Evolutionary conservation across 1,139 yeast species (phyloP), one percentile per base, ranked within the genome.

Genomic region (Meyerozyma athensensis): DNA sequence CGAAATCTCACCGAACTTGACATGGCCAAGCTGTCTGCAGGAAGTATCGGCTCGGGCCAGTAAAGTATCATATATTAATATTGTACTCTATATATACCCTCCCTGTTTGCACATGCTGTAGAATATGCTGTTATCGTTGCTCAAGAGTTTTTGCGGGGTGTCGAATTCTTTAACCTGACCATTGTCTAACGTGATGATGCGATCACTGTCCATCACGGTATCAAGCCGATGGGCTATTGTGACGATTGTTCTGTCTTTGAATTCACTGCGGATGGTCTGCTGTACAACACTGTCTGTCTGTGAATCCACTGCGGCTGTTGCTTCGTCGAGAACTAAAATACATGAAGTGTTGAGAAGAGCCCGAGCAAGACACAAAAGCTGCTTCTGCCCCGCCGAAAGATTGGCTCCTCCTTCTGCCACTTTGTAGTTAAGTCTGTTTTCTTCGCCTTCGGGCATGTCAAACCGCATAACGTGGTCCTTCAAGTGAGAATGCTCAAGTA

Each of bases 141-240:
- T 54, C 36, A 81, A 52, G 19, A 82, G 59, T 17, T 61, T 67
- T 19, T 59, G 54, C 0, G 92, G 92, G 2, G 78, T 53, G 43
- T 80, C 95, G 58, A 79, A 85, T 57, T 86, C 95, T 26, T 68
- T 72, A 7, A 85, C 72, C 42, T 67, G 64, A 6, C 96, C 95
- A 23, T 68, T 64, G 34, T 83, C 90, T 42, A 86, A 63, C 3
- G 83, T 83, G 33, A 83, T 61, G 34, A 86, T 82, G 40, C 73
- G 71, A 50, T 86, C 95, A 50, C 84, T 79, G 49, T 84, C 92
- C 71, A 85, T 65, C 35, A 86, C 86, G 0, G 96, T 86, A 48
- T 86, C 87, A 39, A 86, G 68, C 41, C 96, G 69, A 51, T 86
- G 95, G 0, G 95, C 95, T 49, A 86, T 84, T 0, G 94, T 84